phyloP scores from a whole-genome alignment of 1,284 basidiomycete species.

The Ceratobasidium theobromae region DNA sequence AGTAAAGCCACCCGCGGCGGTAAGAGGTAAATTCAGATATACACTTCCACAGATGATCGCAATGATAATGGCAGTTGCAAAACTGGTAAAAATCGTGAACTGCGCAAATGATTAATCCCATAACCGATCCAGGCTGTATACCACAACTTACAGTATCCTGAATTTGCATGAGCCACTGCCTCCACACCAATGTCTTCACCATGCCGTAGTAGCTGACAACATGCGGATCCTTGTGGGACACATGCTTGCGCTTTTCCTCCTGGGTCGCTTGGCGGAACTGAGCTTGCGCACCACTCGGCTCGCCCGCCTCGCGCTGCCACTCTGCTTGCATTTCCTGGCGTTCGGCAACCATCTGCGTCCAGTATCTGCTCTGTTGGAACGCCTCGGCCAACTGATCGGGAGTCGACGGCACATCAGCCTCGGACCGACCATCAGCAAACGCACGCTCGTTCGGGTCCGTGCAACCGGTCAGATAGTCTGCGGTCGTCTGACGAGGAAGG shows the following conservation, averaged over 20 bases:
- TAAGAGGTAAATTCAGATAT: constrained; percentile 70
- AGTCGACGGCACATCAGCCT: constrained; percentile 66
- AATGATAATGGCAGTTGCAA: constrained; percentile 45
- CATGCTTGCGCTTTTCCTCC: constrained; percentile 80
- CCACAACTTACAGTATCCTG: constrained; percentile 22
- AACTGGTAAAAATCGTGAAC: constrained; percentile 33
- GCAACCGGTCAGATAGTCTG: constrained; percentile 48
- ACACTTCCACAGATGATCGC: constrained; percentile 77
- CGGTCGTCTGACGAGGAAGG: constrained; percentile 51
- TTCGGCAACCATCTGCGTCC: constrained; percentile 46
- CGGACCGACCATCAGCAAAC: constrained; percentile 69
- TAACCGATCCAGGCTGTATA: background rate
- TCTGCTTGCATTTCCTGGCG: constrained; percentile 51
- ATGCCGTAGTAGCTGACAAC: constrained; percentile 79
- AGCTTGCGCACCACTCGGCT: constrained; percentile 63
- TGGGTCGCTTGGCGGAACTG: constrained; percentile 74
- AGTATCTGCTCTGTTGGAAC: constrained; percentile 59
- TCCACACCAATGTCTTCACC: constrained; percentile 66
- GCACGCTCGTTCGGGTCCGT: constrained; percentile 56
- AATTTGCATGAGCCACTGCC: constrained; percentile 71
- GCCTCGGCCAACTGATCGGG: constrained; percentile 72
- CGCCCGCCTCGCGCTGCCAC: constrained; percentile 55
- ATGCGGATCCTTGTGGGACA: constrained; percentile 83
- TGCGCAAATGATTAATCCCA: constrained; percentile 39
- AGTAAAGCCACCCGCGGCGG: constrained; percentile 81